Conservation (phyloP, 495 filamentous ascomycete species). For the Tuber umbilicatum region DNA sequence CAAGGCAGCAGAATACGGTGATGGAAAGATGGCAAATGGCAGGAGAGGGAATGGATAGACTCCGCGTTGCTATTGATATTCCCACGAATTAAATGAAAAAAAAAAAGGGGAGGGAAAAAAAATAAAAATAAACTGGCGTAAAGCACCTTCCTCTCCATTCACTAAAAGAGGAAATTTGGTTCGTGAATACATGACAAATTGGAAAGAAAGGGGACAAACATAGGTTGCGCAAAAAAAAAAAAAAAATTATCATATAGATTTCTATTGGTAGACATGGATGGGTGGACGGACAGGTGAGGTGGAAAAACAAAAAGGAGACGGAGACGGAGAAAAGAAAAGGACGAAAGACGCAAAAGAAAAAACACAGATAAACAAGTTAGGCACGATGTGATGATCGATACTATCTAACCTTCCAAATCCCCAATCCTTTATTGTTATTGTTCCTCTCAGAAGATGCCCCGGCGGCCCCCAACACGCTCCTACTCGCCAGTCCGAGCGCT, state of each 20-base stretch:
- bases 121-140: not conserved
- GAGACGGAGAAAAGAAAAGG: constrained; percentile 16
- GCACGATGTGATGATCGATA: not conserved
- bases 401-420: constrained; percentile 39
- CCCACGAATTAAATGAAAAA: not conserved
- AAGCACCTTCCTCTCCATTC: not conserved
- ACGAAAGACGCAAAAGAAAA: constrained; percentile 11
- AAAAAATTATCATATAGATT: not conserved
- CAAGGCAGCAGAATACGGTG: not conserved
- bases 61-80: not conserved
- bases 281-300: not conserved
- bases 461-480: constrained; percentile 29
- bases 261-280: not conserved
- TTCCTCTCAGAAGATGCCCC: constrained; percentile 18
- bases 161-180: not conserved
- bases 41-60: not conserved
- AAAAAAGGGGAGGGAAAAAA: not conserved
- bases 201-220: constrained; percentile 4
- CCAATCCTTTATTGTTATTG: constrained; percentile 9
- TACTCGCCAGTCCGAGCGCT: constrained; percentile 32
- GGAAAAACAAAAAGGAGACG: not conserved
- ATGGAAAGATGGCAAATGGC: not conserved
- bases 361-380: constrained; percentile 8
- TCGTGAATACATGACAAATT: constrained; percentile 2
- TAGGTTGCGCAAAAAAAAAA: constrained; percentile 2